A percentile compares a stretch with the other conserved stretches of the same genome.
Conservation (phyloP, 1,284 basidiomycete species). For the Gymnopus androsaceus region DNA sequence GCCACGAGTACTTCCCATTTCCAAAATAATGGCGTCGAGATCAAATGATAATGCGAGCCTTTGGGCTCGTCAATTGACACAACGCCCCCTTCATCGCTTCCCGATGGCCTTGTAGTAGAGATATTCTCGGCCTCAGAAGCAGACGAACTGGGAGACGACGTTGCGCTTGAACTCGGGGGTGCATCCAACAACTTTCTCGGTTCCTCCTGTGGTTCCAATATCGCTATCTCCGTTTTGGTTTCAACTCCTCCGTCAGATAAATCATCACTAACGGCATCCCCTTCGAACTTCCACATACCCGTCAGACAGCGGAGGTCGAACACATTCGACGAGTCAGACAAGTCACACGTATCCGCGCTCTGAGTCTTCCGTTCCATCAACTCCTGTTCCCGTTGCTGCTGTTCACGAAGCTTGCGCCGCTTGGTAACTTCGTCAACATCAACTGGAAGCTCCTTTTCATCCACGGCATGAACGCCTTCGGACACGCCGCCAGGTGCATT, state of each 20-base stretch:
- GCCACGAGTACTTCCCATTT: constrained; percentile 10
- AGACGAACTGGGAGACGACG: background rate
- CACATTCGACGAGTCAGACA: constrained; percentile 20
- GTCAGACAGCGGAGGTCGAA: constrained; percentile 59
- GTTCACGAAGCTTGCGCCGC: constrained; percentile 38
- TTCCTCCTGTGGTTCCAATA: too few species aligned
- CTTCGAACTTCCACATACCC: constrained; percentile 57
- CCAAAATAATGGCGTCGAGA: background rate
- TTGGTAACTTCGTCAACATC: constrained; percentile 48
- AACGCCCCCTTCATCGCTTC: background rate
- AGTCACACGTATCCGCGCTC: constrained; percentile 1
- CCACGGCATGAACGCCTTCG: background rate
- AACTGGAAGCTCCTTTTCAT: constrained; percentile 35
- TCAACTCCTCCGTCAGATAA: constrained; percentile 38
- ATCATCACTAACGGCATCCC: constrained; percentile 22
- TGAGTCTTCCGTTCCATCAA: constrained; percentile 19
- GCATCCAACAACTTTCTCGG: constrained; percentile 7
- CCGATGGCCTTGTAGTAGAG: background rate
- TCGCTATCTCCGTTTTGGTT: background rate
- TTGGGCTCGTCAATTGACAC: background rate
- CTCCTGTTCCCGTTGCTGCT: constrained; percentile 23
- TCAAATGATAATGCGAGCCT: background rate
- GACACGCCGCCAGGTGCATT: constrained; percentile 14
- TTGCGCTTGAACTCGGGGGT: background rate
- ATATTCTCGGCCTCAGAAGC: background rate